Evolutionary conservation across 768 basidiomycete genomes (phyloP).

Genomic region (Pleurotus ostreatus): DNA sequence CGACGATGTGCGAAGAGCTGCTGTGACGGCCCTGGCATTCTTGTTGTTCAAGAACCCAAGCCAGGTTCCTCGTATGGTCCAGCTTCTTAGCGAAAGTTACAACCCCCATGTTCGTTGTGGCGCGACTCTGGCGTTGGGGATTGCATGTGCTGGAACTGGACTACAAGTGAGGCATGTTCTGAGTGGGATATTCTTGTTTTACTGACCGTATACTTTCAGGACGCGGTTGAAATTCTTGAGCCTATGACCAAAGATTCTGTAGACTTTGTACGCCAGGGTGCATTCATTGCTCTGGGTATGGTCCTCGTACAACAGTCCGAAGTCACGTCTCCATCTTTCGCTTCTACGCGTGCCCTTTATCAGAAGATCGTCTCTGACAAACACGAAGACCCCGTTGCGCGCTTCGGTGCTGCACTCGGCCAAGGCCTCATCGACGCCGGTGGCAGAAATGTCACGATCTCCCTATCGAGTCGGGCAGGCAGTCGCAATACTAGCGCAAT

Average conservation of each 20-base stretch:
- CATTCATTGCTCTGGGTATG: slow-evolving; percentile 94
- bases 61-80: slow-evolving; percentile 95
- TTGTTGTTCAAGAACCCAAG: slow-evolving; percentile 94
- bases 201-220: slow-evolving; percentile 39
- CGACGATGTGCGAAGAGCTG: slow-evolving; percentile 94
- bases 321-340: slow-evolving; percentile 77
- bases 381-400: slow-evolving; percentile 98
- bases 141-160: slow-evolving; percentile 96
- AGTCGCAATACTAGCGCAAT: slow-evolving; percentile 91
- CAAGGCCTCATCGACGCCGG: slow-evolving; percentile 98
- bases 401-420: slow-evolving; percentile 93
- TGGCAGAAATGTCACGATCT: slow-evolving; percentile 94
- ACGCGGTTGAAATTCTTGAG: slow-evolving; percentile 94
- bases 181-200: not conserved
- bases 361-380: slow-evolving; percentile 90
- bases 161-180: slow-evolving; percentile 57
- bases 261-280: slow-evolving; percentile 98
- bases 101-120: slow-evolving; percentile 98
- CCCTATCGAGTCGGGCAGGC: slow-evolving; percentile 88
- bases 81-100: slow-evolving; percentile 95
- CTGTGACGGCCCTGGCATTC: slow-evolving; percentile 94
- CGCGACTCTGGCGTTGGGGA: slow-evolving; percentile 92
- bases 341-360: slow-evolving; percentile 80
- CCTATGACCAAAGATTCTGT: slow-evolving; percentile 98
- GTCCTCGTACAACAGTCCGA: slow-evolving; percentile 96